phyloP scores from a whole-genome alignment of 495 filamentous ascomycete species.

The Aspergillus sclerotioniger region DNA sequence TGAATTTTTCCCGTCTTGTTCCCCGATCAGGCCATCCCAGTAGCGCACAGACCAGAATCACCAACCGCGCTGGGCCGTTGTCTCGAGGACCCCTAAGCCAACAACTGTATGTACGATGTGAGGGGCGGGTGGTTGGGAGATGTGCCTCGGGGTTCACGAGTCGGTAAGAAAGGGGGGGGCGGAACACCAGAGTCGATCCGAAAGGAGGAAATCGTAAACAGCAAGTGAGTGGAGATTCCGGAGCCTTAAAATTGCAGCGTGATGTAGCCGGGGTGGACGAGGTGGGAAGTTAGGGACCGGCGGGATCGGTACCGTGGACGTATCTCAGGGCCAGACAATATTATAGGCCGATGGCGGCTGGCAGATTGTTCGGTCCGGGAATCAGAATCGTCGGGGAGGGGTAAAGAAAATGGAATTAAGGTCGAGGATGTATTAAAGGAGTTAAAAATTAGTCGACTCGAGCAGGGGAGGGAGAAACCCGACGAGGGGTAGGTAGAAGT shows the following conservation, averaged over 20 bases:
- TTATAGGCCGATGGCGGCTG: conserved; percentile 5
- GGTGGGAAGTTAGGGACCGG: conserved; percentile 9
- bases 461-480: background rate
- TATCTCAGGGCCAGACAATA: conserved; percentile 12
- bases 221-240: conserved; percentile 21
- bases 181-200: conserved; percentile 14
- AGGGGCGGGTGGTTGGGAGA: conserved; percentile 16
- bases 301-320: conserved; percentile 24
- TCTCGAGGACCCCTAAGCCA: conserved; percentile 3
- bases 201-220: conserved; percentile 45
- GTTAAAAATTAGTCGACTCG: background rate
- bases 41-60: conserved; percentile 13
- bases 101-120: conserved; percentile 15
- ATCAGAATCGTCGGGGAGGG: background rate
- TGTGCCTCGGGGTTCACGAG: conserved; percentile 19
- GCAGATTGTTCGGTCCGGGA: background rate
- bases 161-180: conserved; percentile 3
- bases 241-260: conserved; percentile 8
- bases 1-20: conserved; percentile 10
- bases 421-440: background rate
- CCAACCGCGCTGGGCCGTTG: conserved; percentile 11
- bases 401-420: background rate
- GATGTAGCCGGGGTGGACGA: conserved; percentile 4
- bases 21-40: conserved; percentile 40
- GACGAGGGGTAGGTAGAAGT: background rate